Evolutionary conservation across 441 rosid genomes (phyloP), one percentile per base, ranked within the genome.

Genomic region (Jatropha multifida): DNA sequence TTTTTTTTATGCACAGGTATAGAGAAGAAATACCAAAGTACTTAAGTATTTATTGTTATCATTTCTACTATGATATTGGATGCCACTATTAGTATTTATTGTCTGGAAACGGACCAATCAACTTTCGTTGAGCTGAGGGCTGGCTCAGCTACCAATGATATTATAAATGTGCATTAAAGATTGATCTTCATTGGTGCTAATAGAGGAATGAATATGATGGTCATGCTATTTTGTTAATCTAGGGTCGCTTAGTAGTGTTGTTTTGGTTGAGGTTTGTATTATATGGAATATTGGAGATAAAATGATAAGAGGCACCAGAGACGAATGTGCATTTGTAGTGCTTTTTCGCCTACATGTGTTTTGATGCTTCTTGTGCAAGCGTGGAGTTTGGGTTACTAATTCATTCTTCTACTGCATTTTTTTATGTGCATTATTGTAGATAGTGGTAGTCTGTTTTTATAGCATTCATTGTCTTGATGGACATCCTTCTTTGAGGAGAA

Each of bases 391-490:
- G 59, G n/a, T 68, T 5, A 18, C 37, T 73, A 62, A 66, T 40
- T 68, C 42, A 68, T 75, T n/a, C 73, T 18, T 74, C 18, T 15
- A 60, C 55, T 32, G 40, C 51, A 42, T 38, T 74, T n/a, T 46
- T 78, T 49, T 37, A 13, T 32, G 17, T 49, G 20, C 63, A 26
- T 18, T 41, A 3, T 37, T 44, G 17, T 68, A 62, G 60, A 61
- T 48, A 8, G 55, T 55, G 65, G 61, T 48, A 12, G 48, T 65
- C 51, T 48, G 14, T 52, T 72, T 75, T 40, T 42, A 12, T 80
- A 44, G 59, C 42, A 51, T 52, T 13, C 55, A 23, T 41, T 12
- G 6, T 62, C 20, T 46, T 67, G 73, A 7, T 63, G 27, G 66
- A 44, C 51, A 65, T 72, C 64, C 41, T 56, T 69, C 62, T 26